Base-by-base conservation (phyloP, 305 asterid genomes). In the Vinca major region DNA sequence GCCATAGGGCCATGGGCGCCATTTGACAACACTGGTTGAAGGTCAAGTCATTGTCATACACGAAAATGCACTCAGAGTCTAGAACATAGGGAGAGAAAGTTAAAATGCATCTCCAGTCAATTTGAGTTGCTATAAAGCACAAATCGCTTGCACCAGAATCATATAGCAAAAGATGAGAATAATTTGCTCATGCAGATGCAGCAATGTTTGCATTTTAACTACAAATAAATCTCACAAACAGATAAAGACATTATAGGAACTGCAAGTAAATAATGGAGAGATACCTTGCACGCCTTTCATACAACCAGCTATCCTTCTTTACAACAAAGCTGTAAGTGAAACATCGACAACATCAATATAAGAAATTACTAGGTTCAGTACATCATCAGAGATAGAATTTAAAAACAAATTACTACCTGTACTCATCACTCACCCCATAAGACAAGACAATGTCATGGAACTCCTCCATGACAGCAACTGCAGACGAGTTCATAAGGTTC, bases 361-460 rank as follows among this genome's bases (percentile, higher is more conserved):
- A 16, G n/a, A 72, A 58, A 39, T 37, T 13, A 33, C 4, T 45
- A 53, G 51, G 39, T 45, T 33, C 49, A 26, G 37, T 21, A 57
- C n/a, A 56, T 65, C 40, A 74, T 56, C 37, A 62, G 20, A 66
- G 36, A 56, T 52, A 77, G 65, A 77, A 72, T 57, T 13, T 51
- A n/a, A 69, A 74, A 66, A 74, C 53, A 65, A 63, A 55, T 44
- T 47, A 66, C 51, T 76, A 88, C 91, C 90, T 89, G 86, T 86
- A 85, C 67, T 91, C 96, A 76, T 91, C 95, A 57, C 98, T 91
- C 76, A 85, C 91, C 47, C 98, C 98, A 73, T 89, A 91, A 52
- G 92, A 85, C 71, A 91, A 88, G 67, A 91, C 84, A 61, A 86
- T 74, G 71, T 91, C 98, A 66, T 77, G 78, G 66, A 85, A 88